Conservation (phyloP, 108 stramenopile genomes). For the Aurantiochytrium sp. region DNA sequence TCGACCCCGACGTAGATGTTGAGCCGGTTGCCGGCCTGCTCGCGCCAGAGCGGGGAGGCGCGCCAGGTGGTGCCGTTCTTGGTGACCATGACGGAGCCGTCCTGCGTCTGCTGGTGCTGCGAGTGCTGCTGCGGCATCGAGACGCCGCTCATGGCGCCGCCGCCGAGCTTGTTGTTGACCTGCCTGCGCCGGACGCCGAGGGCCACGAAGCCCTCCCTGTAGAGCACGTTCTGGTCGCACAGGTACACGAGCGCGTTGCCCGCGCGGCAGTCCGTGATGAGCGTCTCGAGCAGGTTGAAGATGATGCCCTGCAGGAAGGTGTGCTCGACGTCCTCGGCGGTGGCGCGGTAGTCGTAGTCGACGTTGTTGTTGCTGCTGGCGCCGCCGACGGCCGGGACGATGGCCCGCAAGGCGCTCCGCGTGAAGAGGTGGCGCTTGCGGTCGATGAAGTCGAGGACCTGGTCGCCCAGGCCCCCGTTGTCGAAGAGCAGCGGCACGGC, state of each 20-base stretch:
- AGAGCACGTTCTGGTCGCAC: neutral
- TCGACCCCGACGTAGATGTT: slow-evolving; percentile 21
- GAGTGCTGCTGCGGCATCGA: neutral
- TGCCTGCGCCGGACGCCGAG: slow-evolving; percentile 9
- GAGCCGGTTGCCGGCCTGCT: neutral
- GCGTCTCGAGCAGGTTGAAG: neutral
- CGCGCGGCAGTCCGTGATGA: neutral
- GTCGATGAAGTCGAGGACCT: slow-evolving; percentile 2
- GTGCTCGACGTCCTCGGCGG: neutral
- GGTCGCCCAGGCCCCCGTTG: neutral
- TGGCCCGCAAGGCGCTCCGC: neutral
- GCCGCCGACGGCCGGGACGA: neutral
- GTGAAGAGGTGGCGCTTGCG: neutral
- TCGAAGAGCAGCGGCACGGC: slow-evolving; percentile 4
- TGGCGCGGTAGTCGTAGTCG: neutral
- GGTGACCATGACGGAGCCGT: neutral
- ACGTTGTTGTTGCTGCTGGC: neutral
- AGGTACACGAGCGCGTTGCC: neutral
- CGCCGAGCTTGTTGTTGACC: neutral
- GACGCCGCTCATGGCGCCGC: neutral
- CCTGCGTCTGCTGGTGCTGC: neutral
- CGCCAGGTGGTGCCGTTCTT: neutral
- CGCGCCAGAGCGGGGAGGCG: slow-evolving; percentile 16
- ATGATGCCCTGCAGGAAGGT: neutral
- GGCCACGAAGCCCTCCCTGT: neutral